Conservation (phyloP, 305 asterid genomes). For the Plantago coronopus region DNA sequence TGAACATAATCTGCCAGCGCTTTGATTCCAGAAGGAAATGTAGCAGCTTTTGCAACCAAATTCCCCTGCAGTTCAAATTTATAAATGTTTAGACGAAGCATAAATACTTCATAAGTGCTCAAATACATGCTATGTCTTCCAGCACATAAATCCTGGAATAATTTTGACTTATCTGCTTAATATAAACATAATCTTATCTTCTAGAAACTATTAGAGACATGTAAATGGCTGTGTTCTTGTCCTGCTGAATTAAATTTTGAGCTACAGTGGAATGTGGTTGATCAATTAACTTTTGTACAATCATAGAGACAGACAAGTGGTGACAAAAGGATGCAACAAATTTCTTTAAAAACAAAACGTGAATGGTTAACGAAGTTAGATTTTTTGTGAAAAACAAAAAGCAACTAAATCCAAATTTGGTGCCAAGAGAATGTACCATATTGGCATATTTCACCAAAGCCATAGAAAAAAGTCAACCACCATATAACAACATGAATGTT, state of each 20-base stretch:
- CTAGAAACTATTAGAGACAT: neutral
- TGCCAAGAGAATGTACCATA: neutral
- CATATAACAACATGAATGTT: neutral
- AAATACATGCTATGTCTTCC: neutral
- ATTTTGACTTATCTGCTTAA: no score
- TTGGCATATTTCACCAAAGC: neutral
- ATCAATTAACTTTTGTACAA: neutral
- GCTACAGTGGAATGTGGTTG: neutral
- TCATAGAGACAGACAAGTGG: neutral
- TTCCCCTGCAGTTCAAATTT: slow-evolving; percentile 45
- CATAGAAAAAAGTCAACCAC: neutral
- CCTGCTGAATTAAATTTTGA: neutral
- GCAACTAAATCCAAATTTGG: neutral
- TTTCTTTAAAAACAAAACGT: neutral
- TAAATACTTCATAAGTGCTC: neutral
- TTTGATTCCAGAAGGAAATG: slow-evolving; percentile 84
- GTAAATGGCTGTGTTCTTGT: neutral
- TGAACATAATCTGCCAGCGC: slow-evolving; percentile 80
- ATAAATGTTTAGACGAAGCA: neutral
- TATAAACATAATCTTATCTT: neutral
- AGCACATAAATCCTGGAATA: no score
- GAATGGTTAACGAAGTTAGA: no score
- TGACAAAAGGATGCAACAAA: slow-evolving; percentile 1
- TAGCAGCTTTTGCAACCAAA: slow-evolving; percentile 52
- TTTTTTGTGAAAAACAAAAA: no score